Evolutionary conservation across 768 basidiomycete species (phyloP), one percentile per base, ranked within the genome.

Genomic region (Rhodosporidiobolus odoratus): DNA sequence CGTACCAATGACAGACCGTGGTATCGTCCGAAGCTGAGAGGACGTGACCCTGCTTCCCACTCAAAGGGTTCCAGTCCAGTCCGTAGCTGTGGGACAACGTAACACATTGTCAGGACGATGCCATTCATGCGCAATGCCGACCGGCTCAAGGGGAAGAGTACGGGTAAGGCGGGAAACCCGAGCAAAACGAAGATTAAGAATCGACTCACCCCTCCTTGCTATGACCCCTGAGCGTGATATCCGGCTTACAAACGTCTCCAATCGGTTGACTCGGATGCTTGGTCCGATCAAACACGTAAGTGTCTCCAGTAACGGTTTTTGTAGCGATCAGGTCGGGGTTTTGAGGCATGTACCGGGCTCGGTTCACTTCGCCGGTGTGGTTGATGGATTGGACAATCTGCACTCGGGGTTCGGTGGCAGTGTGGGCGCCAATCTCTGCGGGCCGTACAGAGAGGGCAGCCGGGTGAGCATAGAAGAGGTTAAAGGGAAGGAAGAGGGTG

Each of bases 341-440:
- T 80, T 98, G 95, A 10, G 96, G 96, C 94, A 98, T 98, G 80
- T 98, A 99, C 62, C 96, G 87, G 69, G 96, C 96, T 53, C 93
- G 84, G 81, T 99, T 99, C 77, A 98, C 91, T 79, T 99, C 96
- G 50, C 92, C 91, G 7, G 85, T 84, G 80, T 99, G 96, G 79
- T 93, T 94, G 82, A 99, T 98, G 75, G 86, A 87, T 79, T 99
- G 96, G 40, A 88, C 90, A 80, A 95, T 67, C 76, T 89, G 88
- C 71, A 98, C 88, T 34, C 91, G 86, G 2, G 94, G 84, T n/a
- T 89, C 85, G 5, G 89, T 88, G 45, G 92, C 86, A 34, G 87
- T 86, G 80, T 96, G 88, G 6, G 91, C 90, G n/a, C 94, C 95
- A 40, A 98, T 86, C 80, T 98, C 95, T 83, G 75, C 37, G n/a